Conservation (phyloP, 1,284 basidiomycete genomes). For the Sanghuangporus weigelae region DNA sequence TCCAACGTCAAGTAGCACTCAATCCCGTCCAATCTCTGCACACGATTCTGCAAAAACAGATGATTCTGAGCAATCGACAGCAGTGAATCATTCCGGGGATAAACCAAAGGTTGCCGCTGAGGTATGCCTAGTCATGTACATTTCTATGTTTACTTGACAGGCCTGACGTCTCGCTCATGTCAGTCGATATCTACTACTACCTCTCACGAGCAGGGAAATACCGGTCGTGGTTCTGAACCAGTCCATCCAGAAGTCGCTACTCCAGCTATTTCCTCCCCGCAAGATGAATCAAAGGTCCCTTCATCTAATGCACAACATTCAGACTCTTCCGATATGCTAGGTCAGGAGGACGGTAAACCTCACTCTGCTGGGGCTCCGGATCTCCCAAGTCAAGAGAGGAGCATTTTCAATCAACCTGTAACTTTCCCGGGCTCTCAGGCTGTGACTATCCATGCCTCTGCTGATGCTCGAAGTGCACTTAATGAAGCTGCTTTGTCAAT, state of each 20-base stretch:
- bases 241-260: background rate
- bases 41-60: constrained; percentile 15
- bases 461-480: background rate
- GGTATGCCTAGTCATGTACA: background rate
- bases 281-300: background rate
- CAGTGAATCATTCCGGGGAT: background rate
- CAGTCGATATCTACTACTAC: background rate
- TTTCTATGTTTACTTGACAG: background rate
- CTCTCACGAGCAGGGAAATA: background rate
- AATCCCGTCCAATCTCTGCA: constrained; percentile 11
- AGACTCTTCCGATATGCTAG: background rate
- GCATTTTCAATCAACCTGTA: background rate
- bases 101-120: background rate
- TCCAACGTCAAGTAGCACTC: constrained; percentile 15
- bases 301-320: background rate
- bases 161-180: background rate
- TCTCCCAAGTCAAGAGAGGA: background rate
- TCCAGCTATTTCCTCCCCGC: constrained; percentile 1
- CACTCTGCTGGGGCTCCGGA: background rate
- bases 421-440: background rate
- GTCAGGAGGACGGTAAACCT: background rate
- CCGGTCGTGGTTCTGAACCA: background rate
- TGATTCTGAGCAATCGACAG: constrained; percentile 10
- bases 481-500: constrained; percentile 4
- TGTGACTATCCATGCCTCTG: background rate